Conservation (phyloP, 1,284 basidiomycete genomes). For the Leccinum fuscescens region DNA sequence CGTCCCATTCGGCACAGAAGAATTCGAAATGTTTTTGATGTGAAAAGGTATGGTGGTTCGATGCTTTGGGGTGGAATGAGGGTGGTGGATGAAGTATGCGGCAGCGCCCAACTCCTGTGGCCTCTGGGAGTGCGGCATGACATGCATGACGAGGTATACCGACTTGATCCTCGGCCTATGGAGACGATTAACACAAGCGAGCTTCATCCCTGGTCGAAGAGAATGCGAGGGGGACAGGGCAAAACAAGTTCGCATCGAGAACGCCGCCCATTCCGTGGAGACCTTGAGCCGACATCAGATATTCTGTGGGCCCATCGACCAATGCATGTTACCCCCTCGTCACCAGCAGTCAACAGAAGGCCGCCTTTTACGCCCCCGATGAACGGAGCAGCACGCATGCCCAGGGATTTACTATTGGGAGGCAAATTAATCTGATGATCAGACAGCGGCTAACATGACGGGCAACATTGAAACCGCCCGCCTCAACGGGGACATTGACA, state of each 20-base stretch:
- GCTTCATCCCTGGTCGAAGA: not conserved
- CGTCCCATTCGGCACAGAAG: not conserved
- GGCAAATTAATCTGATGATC: slow-evolving; percentile 27
- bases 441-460: slow-evolving; percentile 14
- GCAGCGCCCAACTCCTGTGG: slow-evolving; percentile 1
- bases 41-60: slow-evolving; percentile 19
- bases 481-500: slow-evolving; percentile 12
- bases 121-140: not conserved
- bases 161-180: not conserved
- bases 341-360: slow-evolving; percentile 22
- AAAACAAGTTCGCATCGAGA: slow-evolving; percentile 2
- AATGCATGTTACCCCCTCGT: slow-evolving; percentile 21
- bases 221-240: not conserved
- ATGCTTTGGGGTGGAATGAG: slow-evolving; percentile 13
- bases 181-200: not conserved
- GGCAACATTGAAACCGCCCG: slow-evolving; percentile 9
- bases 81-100: slow-evolving; percentile 10
- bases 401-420: slow-evolving; percentile 23
- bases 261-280: not conserved
- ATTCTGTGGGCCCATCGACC: slow-evolving; percentile 11
- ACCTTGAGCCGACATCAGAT: slow-evolving; percentile 3
- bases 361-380: slow-evolving; percentile 15
- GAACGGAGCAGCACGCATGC: slow-evolving; percentile 6
- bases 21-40: slow-evolving; percentile 17
- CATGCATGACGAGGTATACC: slow-evolving; percentile 5